phyloP scores from a whole-genome alignment of 2,329 filamentous ascomycete genomes.

The Hirsutella thompsonii region DNA sequence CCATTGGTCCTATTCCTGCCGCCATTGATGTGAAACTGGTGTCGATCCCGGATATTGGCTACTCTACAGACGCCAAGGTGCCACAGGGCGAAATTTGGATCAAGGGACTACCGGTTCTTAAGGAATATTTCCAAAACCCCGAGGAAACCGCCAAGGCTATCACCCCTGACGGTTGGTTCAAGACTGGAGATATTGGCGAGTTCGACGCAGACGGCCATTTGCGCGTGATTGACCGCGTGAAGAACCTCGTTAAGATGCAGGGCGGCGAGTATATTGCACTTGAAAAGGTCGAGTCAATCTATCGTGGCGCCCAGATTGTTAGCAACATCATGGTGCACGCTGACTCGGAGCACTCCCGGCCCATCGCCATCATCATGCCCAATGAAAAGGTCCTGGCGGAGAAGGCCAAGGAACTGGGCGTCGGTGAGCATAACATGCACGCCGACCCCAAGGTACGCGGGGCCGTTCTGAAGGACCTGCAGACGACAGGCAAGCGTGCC shows the following conservation, averaged over 20 bases:
- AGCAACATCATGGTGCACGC: constrained; percentile 83
- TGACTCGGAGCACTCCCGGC: constrained; percentile 59
- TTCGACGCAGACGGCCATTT: constrained; percentile 71
- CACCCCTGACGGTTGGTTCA: constrained; percentile 87
- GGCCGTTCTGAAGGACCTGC: constrained; percentile 54
- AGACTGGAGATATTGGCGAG: constrained; percentile 90
- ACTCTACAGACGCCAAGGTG: constrained; percentile 58
- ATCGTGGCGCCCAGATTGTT: constrained; percentile 67
- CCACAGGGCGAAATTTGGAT: constrained; percentile 92
- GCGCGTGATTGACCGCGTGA: constrained; percentile 86
- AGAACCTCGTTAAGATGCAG: constrained; percentile 93
- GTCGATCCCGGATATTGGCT: constrained; percentile 79
- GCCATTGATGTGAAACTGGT: constrained; percentile 84
- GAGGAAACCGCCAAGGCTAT: constrained; percentile 71
- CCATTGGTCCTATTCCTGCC: constrained; percentile 67
- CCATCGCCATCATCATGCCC: constrained; percentile 67
- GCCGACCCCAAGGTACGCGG: constrained; percentile 50
- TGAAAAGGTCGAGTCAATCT: constrained; percentile 88
- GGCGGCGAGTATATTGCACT: constrained; percentile 95
- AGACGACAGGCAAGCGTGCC: constrained; percentile 48
- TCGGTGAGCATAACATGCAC: constrained; percentile 56
- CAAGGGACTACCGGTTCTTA: constrained; percentile 61
- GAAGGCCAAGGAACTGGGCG: constrained; percentile 45
- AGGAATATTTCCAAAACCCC: constrained; percentile 72
- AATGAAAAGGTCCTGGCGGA: constrained; percentile 51